Conservation (phyloP, 345 rosid genomes). For the Microcos paniculata region DNA sequence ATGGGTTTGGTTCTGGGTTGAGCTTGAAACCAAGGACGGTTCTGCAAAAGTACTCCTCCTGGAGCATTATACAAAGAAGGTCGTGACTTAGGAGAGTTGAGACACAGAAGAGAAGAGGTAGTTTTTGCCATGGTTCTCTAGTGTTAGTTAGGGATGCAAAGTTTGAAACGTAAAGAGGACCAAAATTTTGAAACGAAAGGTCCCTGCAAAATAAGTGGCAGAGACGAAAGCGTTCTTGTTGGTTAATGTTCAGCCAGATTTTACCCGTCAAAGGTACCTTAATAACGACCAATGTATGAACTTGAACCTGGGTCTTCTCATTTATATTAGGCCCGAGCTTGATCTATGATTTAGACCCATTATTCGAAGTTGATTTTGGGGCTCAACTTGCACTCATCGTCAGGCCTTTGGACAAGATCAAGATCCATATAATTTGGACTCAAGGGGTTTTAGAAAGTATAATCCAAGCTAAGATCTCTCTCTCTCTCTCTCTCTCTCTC, state of each 20-base stretch:
- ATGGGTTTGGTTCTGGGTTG: constrained; percentile 30
- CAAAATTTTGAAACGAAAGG: not conserved
- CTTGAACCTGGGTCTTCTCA: not conserved
- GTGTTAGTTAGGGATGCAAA: not conserved
- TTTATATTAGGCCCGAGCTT: not conserved
- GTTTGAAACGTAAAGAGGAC: not conserved
- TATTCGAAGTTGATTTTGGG: not conserved
- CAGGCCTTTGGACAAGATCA: not conserved
- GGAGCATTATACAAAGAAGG: constrained; percentile 16
- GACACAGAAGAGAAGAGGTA: constrained; percentile 36
- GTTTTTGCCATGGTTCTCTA: constrained; percentile 24
- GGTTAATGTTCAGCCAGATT: not conserved
- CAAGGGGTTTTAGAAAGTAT: no score
- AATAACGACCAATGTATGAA: not conserved
- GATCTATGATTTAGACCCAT: not conserved
- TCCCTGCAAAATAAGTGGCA: not conserved
- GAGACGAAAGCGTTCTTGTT: not conserved
- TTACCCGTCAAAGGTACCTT: not conserved
- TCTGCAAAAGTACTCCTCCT: constrained; percentile 7
- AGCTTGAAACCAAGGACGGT: constrained; percentile 21
- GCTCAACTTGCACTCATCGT: not conserved
- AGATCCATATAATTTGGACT: not conserved
- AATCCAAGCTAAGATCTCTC: no score
- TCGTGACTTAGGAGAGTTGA: constrained; percentile 23
- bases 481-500: no score